phyloP scores from a whole-genome alignment of 2,329 filamentous ascomycete genomes.

The Venturia pyrina region DNA sequence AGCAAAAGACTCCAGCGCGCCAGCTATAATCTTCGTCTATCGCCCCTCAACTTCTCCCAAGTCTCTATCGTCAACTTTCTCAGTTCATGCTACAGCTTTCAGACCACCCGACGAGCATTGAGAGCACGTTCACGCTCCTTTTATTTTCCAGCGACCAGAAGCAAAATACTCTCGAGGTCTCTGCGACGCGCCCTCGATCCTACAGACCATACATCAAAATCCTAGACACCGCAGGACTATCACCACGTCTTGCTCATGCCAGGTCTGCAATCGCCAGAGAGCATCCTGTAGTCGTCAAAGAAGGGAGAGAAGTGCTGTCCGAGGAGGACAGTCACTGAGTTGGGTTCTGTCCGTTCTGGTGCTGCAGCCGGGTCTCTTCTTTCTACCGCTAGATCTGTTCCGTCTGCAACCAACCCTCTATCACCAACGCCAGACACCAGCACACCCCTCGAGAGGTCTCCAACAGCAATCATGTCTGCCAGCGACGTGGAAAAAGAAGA shows the following conservation, averaged over 20 bases:
- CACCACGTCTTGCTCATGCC: neutral
- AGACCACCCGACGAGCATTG: neutral
- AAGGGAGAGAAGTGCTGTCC: neutral
- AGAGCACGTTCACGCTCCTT: neutral
- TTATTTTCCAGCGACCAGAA: neutral
- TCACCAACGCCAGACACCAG: neutral
- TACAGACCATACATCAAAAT: neutral
- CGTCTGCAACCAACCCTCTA: neutral
- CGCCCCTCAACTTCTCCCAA: neutral
- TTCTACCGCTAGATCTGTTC: neutral
- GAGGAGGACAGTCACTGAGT: neutral
- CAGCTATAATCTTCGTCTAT: neutral
- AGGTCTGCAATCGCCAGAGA: neutral
- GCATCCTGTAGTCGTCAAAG: neutral
- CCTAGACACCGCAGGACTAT: neutral
- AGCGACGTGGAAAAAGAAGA: slow-evolving; percentile 7
- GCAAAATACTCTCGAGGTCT: neutral
- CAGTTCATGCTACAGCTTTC: neutral
- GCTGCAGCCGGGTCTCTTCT: neutral
- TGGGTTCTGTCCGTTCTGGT: neutral
- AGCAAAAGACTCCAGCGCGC: neutral
- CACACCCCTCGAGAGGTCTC: neutral
- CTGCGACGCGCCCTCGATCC: neutral
- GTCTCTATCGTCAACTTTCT: neutral
- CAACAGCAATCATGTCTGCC: neutral